Base-by-base conservation (phyloP, 306 rosid genomes). In the Sicyos edulis region DNA sequence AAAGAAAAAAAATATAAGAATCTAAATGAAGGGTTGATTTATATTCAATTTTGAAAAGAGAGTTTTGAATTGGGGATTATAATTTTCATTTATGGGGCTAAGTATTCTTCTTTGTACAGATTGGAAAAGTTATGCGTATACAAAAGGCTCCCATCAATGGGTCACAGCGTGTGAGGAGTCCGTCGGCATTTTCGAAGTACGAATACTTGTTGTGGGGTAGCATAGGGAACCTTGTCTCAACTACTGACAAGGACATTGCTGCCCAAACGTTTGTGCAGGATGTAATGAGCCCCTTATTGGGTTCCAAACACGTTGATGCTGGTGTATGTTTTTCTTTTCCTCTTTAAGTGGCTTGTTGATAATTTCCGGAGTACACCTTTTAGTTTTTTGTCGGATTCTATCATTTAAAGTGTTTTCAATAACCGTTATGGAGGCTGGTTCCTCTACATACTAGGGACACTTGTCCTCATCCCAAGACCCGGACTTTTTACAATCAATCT, bases 241-340 rank as follows among this genome's bases (percentile, higher is more conserved):
- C 92, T 57, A 32, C 91, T n/a, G 85, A 81, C 76, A 83, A 76
- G 71, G 96, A 86, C 56, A 54, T 55, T 70, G 88, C 89, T 12
- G 62, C 81, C 68, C 88, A 85, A 44, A 19, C 78, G 8, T 95
- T 71, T 70, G 89, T 87, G 40, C 76, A 75, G 76, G 86, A 80
- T 42, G 86, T 95, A 47, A 88, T 95, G 89, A 78, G 80, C 81
- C 96, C 97, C 62, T 85, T 89, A 65, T 80, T 90, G 76, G 99
- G 99, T 72, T 77, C 95, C 67, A 72, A 88, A 37, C 82, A 59
- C 42, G 92, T 95, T 40, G 97, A 91, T 83, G 57, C 91, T 16
- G 99, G 99, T 83, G 97, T 90, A 86, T 61, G 82, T 66, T 49
- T 40, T 65, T 52, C 42, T 29, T 29, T 34, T 11, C 7, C 57